Evolutionary conservation across 225 moss, liverwort and hornwort genomes (phyloP).

Genomic region (Anthoceros angustus): DNA sequence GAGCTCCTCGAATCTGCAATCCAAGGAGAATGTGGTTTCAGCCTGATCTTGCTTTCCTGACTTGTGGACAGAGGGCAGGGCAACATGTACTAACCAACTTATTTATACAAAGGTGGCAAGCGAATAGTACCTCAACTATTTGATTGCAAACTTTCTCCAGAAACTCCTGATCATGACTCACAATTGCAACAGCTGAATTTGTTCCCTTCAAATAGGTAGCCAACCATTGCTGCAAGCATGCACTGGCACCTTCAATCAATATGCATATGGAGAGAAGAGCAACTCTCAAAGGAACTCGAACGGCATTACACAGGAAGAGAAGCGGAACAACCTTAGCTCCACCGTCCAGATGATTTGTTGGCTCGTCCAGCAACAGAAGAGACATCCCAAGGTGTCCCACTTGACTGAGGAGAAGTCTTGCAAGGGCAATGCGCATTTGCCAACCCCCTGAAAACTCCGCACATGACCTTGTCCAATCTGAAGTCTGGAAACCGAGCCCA

Average conservation of each 20-base stretch:
- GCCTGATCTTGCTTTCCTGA: background rate
- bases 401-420: slow-evolving; percentile 76
- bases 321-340: slow-evolving; percentile 54
- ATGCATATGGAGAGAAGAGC: background rate
- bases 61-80: background rate
- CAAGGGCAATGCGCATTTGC: slow-evolving; percentile 98
- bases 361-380: slow-evolving; percentile 84
- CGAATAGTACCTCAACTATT: slow-evolving; percentile 60
- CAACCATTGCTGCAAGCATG: slow-evolving; percentile 53
- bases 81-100: background rate
- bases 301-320: background rate
- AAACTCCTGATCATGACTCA: slow-evolving; percentile 90
- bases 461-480: slow-evolving; percentile 78
- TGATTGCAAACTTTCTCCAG: slow-evolving; percentile 77
- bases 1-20: slow-evolving; percentile 57
- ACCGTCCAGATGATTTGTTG: slow-evolving; percentile 86
- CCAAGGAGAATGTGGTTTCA: background rate
- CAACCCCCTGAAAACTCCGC: slow-evolving; percentile 94
- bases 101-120: background rate
- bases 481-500: slow-evolving; percentile 82
- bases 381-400: slow-evolving; percentile 73
- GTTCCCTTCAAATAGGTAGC: slow-evolving; percentile 66
- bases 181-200: slow-evolving; percentile 70
- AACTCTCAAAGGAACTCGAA: background rate
- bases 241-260: too few relatives aligned